Evolutionary conservation across 2,329 filamentous ascomycete genomes (phyloP).

Genomic region (Tothia fuscella): DNA sequence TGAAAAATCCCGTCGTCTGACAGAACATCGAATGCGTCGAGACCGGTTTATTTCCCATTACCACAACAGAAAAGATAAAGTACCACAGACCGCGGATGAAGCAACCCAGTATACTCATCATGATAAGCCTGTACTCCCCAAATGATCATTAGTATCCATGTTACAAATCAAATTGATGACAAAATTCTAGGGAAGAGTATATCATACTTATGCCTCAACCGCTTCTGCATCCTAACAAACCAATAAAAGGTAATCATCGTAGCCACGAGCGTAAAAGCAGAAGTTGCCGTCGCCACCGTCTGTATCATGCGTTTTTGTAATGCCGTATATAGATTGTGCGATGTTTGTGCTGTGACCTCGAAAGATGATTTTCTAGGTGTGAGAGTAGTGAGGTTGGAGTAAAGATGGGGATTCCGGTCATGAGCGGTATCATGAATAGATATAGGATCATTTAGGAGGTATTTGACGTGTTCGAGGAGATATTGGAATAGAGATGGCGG

Average conservation of each 20-base stretch:
- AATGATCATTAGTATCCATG: too few relatives aligned
- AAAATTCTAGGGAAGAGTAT: neutral
- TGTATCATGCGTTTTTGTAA: neutral
- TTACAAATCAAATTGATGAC: neutral
- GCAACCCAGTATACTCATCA: slow-evolving; percentile 62
- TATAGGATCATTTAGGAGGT: too few relatives aligned
- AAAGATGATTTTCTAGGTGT: too few relatives aligned
- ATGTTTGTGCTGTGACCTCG: neutral
- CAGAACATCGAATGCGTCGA: slow-evolving; percentile 45
- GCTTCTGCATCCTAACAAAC: slow-evolving; percentile 11
- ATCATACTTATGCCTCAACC: slow-evolving; percentile 50
- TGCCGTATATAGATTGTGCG: neutral
- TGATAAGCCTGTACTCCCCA: slow-evolving; percentile 66
- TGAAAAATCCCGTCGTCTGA: slow-evolving; percentile 56
- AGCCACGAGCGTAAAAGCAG: slow-evolving; percentile 4
- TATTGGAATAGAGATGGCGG: too few relatives aligned
- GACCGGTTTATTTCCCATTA: slow-evolving; percentile 42
- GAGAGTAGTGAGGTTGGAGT: too few relatives aligned
- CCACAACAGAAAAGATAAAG: slow-evolving; percentile 50
- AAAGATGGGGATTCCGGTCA: too few relatives aligned
- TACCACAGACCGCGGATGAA: slow-evolving; percentile 59
- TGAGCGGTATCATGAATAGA: too few relatives aligned
- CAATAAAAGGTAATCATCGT: slow-evolving; percentile 4
- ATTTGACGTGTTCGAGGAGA: too few relatives aligned
- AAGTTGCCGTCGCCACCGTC: neutral